Evolutionary conservation across 2,329 filamentous ascomycete genomes (phyloP), one percentile per base, ranked within the genome.

Genomic region (Trichophyton mentagrophytes): DNA sequence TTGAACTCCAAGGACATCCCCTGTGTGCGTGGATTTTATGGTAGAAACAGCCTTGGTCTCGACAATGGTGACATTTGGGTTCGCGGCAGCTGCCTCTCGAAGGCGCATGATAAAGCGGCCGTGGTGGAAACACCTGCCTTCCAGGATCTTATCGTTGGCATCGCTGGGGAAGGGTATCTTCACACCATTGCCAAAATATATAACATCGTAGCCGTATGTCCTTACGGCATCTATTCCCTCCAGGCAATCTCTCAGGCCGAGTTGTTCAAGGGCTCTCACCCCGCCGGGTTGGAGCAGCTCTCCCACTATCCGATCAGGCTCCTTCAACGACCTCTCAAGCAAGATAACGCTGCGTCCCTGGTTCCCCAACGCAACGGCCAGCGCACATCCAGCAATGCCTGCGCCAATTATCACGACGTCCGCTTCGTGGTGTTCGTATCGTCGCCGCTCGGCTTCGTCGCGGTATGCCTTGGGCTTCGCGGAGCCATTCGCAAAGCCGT

Each of bases 241-340:
- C 62, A 97, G 76, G 71, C 90, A 95, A 68, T 91, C 83, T 60
- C 79, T 80, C 65, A 99, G 76, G 2, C 93, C 93, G 57, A 99
- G 78, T 70, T 88, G 84, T 69, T 85, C 82, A 68, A 99, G 79
- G 6, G 93, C 88, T 59, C 83, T 79, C 38, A 96, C 85, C 57
- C 93, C 93, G 58, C 93, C 93, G 0, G 93, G 93, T 75, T 99
- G 93, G 67, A 99, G 78, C 65, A 99, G 77, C 77, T 99, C 93
- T 67, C 93, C 93, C 56, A 99, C 90, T 66, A 99, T 99, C 65
- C 93, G 85, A 76, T 97, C 88, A 20, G 93, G 93, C 77, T 97
- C 87, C 74, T 90, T 90, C 75, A 97, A 79, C 76, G 85, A 95
- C 69, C 84, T 83, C 77, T 99, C 93, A 58, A 99, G 83, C 58